Evolutionary conservation across 75 land plant genomes (phyloP).

Genomic region (Chamaecyparis obtusa): DNA sequence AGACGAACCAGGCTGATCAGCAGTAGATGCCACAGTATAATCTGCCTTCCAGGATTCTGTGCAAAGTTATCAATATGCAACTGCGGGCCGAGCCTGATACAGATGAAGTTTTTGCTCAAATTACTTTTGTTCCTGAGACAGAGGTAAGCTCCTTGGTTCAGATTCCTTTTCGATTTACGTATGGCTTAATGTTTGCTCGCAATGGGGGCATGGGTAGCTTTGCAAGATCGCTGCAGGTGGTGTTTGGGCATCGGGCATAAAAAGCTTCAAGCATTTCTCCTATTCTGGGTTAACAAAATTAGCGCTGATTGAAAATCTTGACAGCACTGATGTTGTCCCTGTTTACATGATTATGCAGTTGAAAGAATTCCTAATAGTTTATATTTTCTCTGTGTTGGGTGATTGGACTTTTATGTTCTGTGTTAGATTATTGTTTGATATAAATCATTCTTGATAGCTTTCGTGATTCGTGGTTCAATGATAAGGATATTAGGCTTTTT

Average conservation of each 20-base stretch:
- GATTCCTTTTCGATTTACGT: not conserved
- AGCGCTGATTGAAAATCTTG: not conserved
- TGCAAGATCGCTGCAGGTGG: not conserved
- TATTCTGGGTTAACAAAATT: not conserved
- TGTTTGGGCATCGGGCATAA: not conserved
- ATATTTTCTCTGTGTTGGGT: not conserved
- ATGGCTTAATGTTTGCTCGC: not conserved
- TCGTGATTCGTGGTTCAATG: not conserved
- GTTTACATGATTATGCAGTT: not conserved
- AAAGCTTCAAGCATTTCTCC: not conserved
- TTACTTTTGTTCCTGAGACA: constrained; percentile 57
- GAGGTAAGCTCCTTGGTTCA: constrained; percentile 31
- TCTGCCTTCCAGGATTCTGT: too few species aligned
- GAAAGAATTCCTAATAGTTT: not conserved
- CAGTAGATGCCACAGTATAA: not conserved
- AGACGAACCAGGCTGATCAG: constrained; percentile 52
- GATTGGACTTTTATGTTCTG: not conserved
- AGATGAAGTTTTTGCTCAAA: constrained; percentile 82
- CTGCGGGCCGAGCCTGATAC: constrained; percentile 74
- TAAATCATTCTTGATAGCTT: not conserved
- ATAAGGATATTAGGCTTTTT: too few species aligned
- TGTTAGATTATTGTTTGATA: not conserved
- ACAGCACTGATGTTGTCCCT: not conserved
- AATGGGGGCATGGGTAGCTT: not conserved
- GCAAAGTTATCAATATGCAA: too few species aligned